Evolutionary conservation across 129 eudicot species (phyloP).

Genomic region (Flaveria trinervia): DNA sequence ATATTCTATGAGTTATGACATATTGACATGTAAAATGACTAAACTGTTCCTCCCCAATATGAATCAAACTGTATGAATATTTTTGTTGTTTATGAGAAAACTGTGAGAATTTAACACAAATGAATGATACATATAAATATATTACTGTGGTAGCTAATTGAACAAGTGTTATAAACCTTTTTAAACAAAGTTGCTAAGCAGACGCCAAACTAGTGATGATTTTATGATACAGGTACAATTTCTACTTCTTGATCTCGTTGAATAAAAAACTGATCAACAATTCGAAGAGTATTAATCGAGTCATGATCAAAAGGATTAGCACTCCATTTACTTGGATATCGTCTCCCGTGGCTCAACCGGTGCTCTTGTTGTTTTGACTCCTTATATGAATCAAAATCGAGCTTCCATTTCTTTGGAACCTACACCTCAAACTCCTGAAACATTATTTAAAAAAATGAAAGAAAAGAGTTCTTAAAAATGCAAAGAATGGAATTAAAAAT

Average conservation of each 20-base stretch:
- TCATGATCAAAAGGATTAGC: slow-evolving; percentile 71
- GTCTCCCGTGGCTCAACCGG: slow-evolving; percentile 47
- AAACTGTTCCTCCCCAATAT: too few species aligned
- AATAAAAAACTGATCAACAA: slow-evolving; percentile 81
- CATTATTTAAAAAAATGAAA: not conserved
- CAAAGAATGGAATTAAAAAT: slow-evolving; percentile 51
- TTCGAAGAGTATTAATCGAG: slow-evolving; percentile 67
- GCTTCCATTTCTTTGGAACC: slow-evolving; percentile 97
- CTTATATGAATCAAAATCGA: slow-evolving; percentile 89
- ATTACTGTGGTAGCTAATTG: too few species aligned
- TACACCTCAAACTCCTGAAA: slow-evolving; percentile 7
- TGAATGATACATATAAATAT: too few species aligned
- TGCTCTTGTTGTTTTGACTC: slow-evolving; percentile 65
- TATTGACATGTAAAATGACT: too few species aligned
- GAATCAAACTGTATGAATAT: too few species aligned
- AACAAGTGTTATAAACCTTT: too few species aligned
- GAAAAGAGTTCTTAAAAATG: slow-evolving; percentile 38
- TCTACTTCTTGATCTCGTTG: slow-evolving; percentile 34
- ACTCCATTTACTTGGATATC: slow-evolving; percentile 89
- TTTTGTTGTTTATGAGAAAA: too few species aligned
- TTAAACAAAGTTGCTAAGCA: too few species aligned
- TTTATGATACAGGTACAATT: slow-evolving; percentile 41
- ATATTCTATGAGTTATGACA: too few species aligned
- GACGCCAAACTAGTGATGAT: too few species aligned
- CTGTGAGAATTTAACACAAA: too few species aligned